phyloP scores from a whole-genome alignment of 371 early-diverging fungal species.

The Coemansia sp. region DNA sequence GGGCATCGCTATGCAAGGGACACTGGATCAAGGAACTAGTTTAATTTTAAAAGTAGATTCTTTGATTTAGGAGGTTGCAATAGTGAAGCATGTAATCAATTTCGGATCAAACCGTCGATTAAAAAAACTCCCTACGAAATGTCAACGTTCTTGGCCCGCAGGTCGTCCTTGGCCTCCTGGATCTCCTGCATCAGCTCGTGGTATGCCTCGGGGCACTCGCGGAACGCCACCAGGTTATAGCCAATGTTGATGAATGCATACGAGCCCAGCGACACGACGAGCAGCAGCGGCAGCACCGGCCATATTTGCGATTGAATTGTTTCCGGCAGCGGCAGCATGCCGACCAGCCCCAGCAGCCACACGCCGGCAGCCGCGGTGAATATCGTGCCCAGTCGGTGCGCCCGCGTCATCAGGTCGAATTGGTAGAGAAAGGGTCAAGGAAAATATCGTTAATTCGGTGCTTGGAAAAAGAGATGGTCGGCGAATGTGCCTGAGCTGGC shows the following conservation, averaged over 20 bases:
- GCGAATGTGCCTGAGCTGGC: too few relatives aligned
- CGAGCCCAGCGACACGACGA: slow-evolving; percentile 76
- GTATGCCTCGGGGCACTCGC: slow-evolving; percentile 88
- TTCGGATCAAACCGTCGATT: too few relatives aligned
- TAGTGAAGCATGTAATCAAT: too few relatives aligned
- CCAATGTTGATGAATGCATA: slow-evolving; percentile 84
- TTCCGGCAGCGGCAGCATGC: slow-evolving; percentile 39
- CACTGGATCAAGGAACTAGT: too few relatives aligned
- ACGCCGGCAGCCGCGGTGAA: slow-evolving; percentile 19
- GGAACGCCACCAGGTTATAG: slow-evolving; percentile 78
- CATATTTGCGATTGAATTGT: slow-evolving; percentile 33
- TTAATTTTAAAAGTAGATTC: too few relatives aligned
- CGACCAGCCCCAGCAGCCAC: slow-evolving; percentile 36
- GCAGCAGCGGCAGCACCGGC: slow-evolving; percentile 76
- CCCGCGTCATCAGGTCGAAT: slow-evolving; percentile 43
- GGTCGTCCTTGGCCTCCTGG: slow-evolving; percentile 62
- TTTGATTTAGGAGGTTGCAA: too few relatives aligned
- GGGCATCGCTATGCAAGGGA: too few relatives aligned
- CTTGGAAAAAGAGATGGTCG: too few relatives aligned
- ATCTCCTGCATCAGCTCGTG: slow-evolving; percentile 70
- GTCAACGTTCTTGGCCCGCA: slow-evolving; percentile 63
- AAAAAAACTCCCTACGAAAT: too few relatives aligned
- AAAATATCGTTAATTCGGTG: too few relatives aligned
- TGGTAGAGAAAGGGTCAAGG: too few relatives aligned
- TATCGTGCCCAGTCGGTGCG: slow-evolving; percentile 17